These are phyloP conservation scores for Arbutus unedo DNA, from an alignment of 148 eudicot species.

Conservation along the genomic window DNA sequence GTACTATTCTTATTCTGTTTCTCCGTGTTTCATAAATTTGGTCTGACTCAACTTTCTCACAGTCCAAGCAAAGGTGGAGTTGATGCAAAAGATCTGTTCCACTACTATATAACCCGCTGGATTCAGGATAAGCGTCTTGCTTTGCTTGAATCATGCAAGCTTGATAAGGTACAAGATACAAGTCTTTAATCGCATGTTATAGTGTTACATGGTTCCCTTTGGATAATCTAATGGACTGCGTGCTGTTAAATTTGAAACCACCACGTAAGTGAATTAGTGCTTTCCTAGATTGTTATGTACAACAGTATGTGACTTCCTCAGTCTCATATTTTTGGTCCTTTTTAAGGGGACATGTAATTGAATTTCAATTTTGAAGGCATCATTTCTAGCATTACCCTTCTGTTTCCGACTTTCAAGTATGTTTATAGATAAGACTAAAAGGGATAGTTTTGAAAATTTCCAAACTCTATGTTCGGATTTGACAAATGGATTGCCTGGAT, in stretches of 20 bases:
- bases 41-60: slow-evolving; percentile 10
- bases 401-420: not conserved
- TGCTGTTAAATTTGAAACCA: not conserved
- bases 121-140: slow-evolving; percentile 79
- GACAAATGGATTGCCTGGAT: not conserved
- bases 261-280: not conserved
- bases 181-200: not conserved
- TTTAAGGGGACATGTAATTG: not conserved
- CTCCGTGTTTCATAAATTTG: not conserved
- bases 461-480: not conserved
- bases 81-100: slow-evolving; percentile 87
- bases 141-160: slow-evolving; percentile 73
- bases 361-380: not conserved
- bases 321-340: not conserved
- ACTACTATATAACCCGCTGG: slow-evolving; percentile 75
- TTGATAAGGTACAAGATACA: slow-evolving; percentile 83
- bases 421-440: no score
- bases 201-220: not conserved
- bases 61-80: slow-evolving; percentile 87
- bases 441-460: no score
- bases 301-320: not conserved
- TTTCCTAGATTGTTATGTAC: not conserved
- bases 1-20: not conserved
- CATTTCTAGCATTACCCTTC: not conserved
- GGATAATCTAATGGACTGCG: not conserved